phyloP scores from a whole-genome alignment of 192 early-diverging fungal genomes.

The Lobosporangium transversale region DNA sequence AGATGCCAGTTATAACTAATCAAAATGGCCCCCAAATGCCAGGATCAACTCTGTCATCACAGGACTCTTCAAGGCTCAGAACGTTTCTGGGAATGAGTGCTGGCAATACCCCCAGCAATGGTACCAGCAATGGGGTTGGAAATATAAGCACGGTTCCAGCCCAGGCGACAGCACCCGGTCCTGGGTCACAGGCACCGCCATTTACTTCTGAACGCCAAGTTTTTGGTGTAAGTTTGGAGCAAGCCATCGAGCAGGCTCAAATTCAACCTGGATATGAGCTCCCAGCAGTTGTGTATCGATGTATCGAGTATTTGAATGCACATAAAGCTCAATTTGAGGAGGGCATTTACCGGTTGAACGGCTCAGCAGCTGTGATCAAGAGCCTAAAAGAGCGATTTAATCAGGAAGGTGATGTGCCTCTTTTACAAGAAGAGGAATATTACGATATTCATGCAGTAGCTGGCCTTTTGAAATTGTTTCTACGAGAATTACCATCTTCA shows the following conservation, averaged over 20 bases:
- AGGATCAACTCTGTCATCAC: neutral
- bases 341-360: constrained; percentile 94
- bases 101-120: constrained; percentile 7
- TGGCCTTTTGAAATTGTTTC: constrained; percentile 90
- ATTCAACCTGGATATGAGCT: constrained; percentile 84
- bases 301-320: constrained; percentile 95
- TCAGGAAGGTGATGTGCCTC: constrained; percentile 78
- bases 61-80: constrained; percentile 18
- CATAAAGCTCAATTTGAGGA: constrained; percentile 91
- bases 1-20: neutral
- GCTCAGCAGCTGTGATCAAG: constrained; percentile 77
- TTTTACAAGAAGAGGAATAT: constrained; percentile 66
- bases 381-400: constrained; percentile 86
- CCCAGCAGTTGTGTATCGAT: constrained; percentile 94
- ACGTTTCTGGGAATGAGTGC: constrained; percentile 23
- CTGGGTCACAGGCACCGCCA: constrained; percentile 2
- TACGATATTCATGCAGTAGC: constrained; percentile 95
- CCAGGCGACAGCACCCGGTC: neutral
- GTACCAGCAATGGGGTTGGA: neutral
- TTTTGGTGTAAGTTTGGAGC: constrained; percentile 89
- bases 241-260: constrained; percentile 76
- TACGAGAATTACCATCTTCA: constrained; percentile 89
- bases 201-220: constrained; percentile 54
- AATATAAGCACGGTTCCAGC: neutral
- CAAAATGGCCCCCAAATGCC: constrained; percentile 2